Conservation (phyloP, 2,329 filamentous ascomycete species). For the Phialophora chinensis region DNA sequence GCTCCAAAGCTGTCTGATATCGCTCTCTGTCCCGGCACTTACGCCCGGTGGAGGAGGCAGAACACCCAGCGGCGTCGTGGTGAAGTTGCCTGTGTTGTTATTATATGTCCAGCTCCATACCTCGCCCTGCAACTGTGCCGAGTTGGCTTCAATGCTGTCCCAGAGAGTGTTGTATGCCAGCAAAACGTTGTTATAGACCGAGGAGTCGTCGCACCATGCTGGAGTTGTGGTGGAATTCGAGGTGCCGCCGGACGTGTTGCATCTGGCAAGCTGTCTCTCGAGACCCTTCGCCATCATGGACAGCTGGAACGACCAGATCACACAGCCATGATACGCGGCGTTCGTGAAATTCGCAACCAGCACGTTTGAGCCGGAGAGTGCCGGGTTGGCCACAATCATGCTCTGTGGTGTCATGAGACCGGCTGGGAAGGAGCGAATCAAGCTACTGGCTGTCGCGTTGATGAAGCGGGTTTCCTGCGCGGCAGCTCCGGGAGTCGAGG, state of each 20-base stretch:
- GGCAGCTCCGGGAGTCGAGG: conserved; percentile 49
- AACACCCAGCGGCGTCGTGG: conserved; percentile 58
- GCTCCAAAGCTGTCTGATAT: conserved; percentile 65
- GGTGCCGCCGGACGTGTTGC: conserved; percentile 41
- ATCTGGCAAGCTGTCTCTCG: conserved; percentile 63
- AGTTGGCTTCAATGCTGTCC: conserved; percentile 65
- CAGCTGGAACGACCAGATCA: conserved; percentile 70
- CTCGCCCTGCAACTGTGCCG: conserved; percentile 59
- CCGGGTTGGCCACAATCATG: conserved; percentile 66
- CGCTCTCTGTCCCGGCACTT: conserved; percentile 54
- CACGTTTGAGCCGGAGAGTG: conserved; percentile 56
- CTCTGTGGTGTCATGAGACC: conserved; percentile 64
- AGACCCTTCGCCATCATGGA: conserved; percentile 69
- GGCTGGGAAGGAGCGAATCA: conserved; percentile 63
- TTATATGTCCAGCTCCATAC: conserved; percentile 68
- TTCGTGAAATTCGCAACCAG: conserved; percentile 62
- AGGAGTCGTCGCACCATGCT: conserved; percentile 58
- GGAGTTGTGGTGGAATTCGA: conserved; percentile 40
- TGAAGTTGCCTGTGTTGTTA: conserved; percentile 51
- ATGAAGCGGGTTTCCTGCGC: conserved; percentile 63
- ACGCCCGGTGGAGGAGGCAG: conserved; percentile 56
- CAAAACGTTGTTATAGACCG: conserved; percentile 54
- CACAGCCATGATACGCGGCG: conserved; percentile 67
- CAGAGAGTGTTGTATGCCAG: conserved; percentile 65
- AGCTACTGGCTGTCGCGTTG: conserved; percentile 63